Evolutionary conservation across 352 stramenopile species (phyloP).

Genomic region (Elongisporangium prolatum): DNA sequence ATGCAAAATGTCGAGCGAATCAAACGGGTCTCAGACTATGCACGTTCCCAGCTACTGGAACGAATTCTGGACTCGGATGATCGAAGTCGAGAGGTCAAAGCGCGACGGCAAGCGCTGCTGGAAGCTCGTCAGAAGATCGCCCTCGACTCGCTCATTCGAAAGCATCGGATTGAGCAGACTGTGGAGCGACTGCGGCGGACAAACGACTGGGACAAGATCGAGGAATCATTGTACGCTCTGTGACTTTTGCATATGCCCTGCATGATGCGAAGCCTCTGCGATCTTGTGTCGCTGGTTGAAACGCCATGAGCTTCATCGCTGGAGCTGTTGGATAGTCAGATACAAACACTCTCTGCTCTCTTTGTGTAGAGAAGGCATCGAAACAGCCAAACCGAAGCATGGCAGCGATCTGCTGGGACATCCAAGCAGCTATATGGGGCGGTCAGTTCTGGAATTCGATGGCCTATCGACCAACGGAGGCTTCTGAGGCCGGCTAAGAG

Average conservation of each 20-base stretch:
- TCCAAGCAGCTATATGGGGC: constrained; percentile 2
- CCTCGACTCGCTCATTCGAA: constrained; percentile 58
- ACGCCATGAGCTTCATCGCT: not conserved
- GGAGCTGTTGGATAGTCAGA: not conserved
- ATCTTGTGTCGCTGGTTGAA: not conserved
- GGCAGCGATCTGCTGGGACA: not conserved
- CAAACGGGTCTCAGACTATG: constrained; percentile 69
- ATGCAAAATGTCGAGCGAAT: constrained; percentile 68
- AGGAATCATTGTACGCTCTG: constrained; percentile 64
- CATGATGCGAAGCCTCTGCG: constrained; percentile 2
- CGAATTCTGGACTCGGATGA: constrained; percentile 58
- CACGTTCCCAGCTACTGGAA: constrained; percentile 45
- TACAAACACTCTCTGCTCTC: not conserved
- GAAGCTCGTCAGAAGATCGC: constrained; percentile 56
- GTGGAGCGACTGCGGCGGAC: constrained; percentile 58
- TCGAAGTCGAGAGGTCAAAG: constrained; percentile 52
- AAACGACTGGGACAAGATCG: constrained; percentile 79
- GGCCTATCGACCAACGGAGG: not conserved
- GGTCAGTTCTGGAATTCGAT: constrained; percentile 2
- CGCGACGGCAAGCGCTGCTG: constrained; percentile 51
- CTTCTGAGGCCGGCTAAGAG: not conserved
- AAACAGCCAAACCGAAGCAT: not conserved
- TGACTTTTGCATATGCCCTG: constrained; percentile 12
- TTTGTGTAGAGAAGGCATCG: not conserved
- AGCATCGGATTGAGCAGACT: constrained; percentile 58